phyloP scores from a whole-genome alignment of 169 alveolate genomes.

The Cryptosporidium parvum region DNA sequence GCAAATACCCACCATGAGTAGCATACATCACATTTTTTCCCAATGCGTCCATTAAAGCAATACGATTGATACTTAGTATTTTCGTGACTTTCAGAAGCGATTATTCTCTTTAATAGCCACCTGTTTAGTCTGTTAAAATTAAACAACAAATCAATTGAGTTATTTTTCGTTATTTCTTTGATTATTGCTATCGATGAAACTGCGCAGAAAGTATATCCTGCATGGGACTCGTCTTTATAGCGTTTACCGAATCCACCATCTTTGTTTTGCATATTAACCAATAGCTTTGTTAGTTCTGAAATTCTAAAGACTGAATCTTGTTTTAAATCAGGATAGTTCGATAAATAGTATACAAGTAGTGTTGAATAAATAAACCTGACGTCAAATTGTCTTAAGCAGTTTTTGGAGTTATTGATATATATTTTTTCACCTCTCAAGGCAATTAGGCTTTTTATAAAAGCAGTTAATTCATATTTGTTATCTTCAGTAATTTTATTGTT shows the following conservation, averaged over 20 bases:
- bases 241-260: constrained; percentile 82
- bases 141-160: not conserved
- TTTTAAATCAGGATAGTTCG: not conserved
- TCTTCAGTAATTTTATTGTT: not conserved
- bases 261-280: constrained; percentile 27
- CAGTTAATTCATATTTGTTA: constrained; percentile 16
- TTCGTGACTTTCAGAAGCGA: constrained; percentile 74
- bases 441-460: not conserved
- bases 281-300: not conserved
- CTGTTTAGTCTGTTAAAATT: constrained; percentile 24
- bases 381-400: not conserved
- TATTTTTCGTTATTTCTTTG: constrained; percentile 6
- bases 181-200: constrained; percentile 77
- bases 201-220: constrained; percentile 80
- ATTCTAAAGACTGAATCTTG: not conserved
- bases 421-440: not conserved
- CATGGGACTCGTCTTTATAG: constrained; percentile 80
- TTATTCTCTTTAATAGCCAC: constrained; percentile 71
- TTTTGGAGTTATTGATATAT: constrained; percentile 16
- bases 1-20: constrained; percentile 82
- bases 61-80: constrained; percentile 28
- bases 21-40: constrained; percentile 80
- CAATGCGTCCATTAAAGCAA: constrained; percentile 80
- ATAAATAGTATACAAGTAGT: constrained; percentile 11
- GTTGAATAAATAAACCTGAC: constrained; percentile 53